Conservation (phyloP, 305 asterid genomes). For the Fraxinus ornus region DNA sequence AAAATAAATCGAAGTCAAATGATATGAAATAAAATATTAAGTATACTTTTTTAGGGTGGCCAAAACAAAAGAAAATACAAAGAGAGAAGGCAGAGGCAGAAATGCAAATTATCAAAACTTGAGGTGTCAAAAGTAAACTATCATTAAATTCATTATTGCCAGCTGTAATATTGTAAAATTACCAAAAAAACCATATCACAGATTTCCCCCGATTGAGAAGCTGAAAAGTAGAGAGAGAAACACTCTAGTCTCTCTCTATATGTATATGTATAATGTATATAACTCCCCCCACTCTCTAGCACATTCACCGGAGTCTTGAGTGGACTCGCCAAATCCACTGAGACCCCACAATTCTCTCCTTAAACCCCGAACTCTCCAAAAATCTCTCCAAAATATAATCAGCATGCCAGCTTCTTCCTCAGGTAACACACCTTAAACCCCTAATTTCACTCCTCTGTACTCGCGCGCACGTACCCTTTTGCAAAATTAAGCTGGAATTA, state of each 20-base stretch:
- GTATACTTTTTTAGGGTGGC: too few species aligned
- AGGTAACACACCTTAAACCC: constrained; percentile 48
- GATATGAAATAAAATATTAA: too few species aligned
- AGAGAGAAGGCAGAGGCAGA: not conserved
- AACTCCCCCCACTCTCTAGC: not conserved
- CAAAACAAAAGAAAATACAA: too few species aligned
- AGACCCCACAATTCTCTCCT: constrained; percentile 70
- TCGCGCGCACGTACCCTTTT: constrained; percentile 7
- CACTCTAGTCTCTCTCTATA: not conserved
- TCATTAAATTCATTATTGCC: not conserved
- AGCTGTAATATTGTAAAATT: not conserved
- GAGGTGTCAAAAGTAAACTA: not conserved
- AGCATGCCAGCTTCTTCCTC: constrained; percentile 92
- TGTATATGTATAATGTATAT: not conserved
- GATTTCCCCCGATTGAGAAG: not conserved
- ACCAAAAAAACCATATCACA: not conserved
- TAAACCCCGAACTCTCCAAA: constrained; percentile 44
- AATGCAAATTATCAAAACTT: not conserved
- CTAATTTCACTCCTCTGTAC: constrained; percentile 9
- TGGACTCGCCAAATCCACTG: constrained; percentile 47
- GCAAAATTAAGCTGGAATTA: constrained; percentile 18
- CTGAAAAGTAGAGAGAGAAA: not conserved
- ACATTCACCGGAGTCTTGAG: not conserved
- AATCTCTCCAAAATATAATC: constrained; percentile 36
- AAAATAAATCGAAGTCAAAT: too few species aligned